Evolutionary conservation across 2,329 filamentous ascomycete genomes (phyloP).

Genomic region (Aspergillus novofumigatus): DNA sequence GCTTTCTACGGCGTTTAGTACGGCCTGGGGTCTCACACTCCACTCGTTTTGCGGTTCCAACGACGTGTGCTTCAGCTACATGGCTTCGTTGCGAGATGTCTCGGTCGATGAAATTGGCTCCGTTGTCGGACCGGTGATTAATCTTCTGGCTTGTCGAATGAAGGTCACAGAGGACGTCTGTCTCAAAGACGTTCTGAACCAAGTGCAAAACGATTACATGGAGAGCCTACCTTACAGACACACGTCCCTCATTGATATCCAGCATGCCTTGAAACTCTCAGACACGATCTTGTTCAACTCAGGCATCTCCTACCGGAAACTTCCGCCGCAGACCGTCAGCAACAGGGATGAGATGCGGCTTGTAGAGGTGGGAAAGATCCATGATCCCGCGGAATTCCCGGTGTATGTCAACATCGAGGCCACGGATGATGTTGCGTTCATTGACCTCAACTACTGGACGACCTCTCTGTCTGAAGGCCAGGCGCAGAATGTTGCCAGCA

Average conservation of each 20-base stretch:
- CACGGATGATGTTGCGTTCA: constrained; percentile 35
- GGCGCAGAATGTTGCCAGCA: constrained; percentile 35
- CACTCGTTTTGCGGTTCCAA: constrained; percentile 62
- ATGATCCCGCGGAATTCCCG: constrained; percentile 48
- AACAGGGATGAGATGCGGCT: constrained; percentile 32
- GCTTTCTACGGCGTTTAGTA: constrained; percentile 58
- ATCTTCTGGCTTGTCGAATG: constrained; percentile 44
- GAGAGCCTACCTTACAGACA: constrained; percentile 43
- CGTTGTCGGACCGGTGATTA: constrained; percentile 46
- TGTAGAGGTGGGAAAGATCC: constrained; percentile 35
- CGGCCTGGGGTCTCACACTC: constrained; percentile 66
- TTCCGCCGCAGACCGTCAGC: constrained; percentile 28
- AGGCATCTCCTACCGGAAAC: constrained; percentile 45
- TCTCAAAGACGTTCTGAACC: constrained; percentile 37
- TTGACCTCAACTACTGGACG: constrained; percentile 42
- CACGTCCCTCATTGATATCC: constrained; percentile 44
- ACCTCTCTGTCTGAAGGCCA: constrained; percentile 36
- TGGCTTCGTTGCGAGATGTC: constrained; percentile 39
- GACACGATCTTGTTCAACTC: constrained; percentile 45
- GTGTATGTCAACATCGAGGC: constrained; percentile 48
- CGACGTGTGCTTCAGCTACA: constrained; percentile 56
- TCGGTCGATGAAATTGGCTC: constrained; percentile 39
- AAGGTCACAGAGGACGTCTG: constrained; percentile 27
- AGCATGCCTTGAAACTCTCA: constrained; percentile 40
- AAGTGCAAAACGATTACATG: constrained; percentile 46